phyloP scores from a whole-genome alignment of 148 eudicot species.

The Selenicereus undatus region DNA sequence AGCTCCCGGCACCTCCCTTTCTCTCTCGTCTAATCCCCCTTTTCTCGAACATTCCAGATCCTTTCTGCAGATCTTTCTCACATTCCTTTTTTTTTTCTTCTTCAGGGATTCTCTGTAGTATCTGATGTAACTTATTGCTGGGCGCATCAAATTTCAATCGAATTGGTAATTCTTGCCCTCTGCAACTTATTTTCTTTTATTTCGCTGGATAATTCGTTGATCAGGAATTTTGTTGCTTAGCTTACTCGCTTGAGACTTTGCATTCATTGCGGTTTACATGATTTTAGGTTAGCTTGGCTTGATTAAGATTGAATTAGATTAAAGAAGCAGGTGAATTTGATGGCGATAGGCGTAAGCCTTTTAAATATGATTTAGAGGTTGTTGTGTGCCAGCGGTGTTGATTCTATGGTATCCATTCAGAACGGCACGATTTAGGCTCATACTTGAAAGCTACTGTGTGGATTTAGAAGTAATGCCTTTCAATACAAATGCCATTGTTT shows the following conservation, averaged over 20 bases:
- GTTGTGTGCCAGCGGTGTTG: not conserved
- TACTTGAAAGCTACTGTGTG: not conserved
- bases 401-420: too few species aligned
- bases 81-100: not conserved
- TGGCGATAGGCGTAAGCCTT: not conserved
- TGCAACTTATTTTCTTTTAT: not conserved
- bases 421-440: not conserved
- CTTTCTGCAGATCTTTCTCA: too few species aligned
- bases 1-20: not conserved
- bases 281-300: not conserved
- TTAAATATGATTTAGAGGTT: not conserved
- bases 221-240: not conserved
- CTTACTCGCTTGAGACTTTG: not conserved
- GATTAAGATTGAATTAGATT: not conserved
- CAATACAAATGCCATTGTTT: not conserved
- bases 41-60: slow-evolving; percentile 1
- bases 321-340: not conserved
- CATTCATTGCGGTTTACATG: not conserved
- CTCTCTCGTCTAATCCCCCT: not conserved
- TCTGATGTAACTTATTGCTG: not conserved
- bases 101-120: not conserved
- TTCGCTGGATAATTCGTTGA: not conserved
- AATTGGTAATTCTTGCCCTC: not conserved
- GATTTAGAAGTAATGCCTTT: not conserved
- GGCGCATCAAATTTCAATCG: not conserved